Evolutionary conservation across 75 land plant species (phyloP), one percentile per base, ranked within the genome.

Genomic region (Selaginella tamariscina): DNA sequence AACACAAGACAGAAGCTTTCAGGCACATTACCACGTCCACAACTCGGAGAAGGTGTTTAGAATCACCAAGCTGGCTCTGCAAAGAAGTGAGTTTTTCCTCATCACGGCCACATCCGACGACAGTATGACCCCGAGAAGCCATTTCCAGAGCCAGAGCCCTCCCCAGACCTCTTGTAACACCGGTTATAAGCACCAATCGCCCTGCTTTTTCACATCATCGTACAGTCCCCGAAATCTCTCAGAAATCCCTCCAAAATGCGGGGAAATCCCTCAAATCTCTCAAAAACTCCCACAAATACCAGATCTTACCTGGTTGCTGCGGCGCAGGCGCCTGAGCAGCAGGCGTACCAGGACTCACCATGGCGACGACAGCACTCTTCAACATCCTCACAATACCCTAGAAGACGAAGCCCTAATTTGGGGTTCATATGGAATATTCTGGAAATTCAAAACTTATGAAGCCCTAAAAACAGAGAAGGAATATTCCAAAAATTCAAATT

Each of bases 121-220:
- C 21, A 5, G 26, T 26, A n/a, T 59, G 62, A 21, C 62, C 62
- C 23, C 62, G 5, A 23, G 62, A 59, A 59, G 62, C 62, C 5
- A 59, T 23, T n/a, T 59, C 62, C 23, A 59, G 62, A 2, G 62
- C 62, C 23, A 59, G 62, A 27, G 62, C 62, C 21, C 26, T 2
- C 23, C 62, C 62, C 9, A 59, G 62, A 2, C 62, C 62, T 26
- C 26, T 59, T n/a, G 26, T 59, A 5, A 59, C 62, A n/a, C 62
- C 62, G 8, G 62, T 59, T 5, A 59, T 59, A 2, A 59, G 39
- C 39, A 86, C 74, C 56, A n/a, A 2, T 21, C 26, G 21, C 24
- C 18, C 62, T 59, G 62, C 8, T n/a, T n/a, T n/a, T n/a, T n/a
- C n/a, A n/a, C n/a, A n/a, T n/a, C n/a, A n/a, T n/a, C n/a, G n/a